Conservation (phyloP, 192 early-diverging fungal genomes). For the Coemansia sp. region DNA sequence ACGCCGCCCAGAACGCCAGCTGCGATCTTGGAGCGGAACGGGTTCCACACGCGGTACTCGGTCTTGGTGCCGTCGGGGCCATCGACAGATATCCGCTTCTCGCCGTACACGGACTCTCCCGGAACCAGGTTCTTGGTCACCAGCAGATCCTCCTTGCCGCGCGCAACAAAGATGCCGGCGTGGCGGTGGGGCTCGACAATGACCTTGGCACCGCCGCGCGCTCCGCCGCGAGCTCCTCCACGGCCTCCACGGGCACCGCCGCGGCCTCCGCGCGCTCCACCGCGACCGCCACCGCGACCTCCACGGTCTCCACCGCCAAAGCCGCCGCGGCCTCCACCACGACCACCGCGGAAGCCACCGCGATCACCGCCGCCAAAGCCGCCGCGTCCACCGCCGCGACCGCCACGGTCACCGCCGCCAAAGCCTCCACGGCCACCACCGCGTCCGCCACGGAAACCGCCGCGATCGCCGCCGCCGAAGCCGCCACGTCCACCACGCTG, state of each 20-base stretch:
- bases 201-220: conserved; percentile 88
- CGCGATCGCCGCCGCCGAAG: conserved; percentile 40
- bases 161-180: conserved; percentile 92
- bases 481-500: conserved; percentile 52
- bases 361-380: conserved; percentile 45
- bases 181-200: conserved; percentile 97
- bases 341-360: conserved; percentile 54
- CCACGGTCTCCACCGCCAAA: conserved; percentile 10
- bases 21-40: conserved; percentile 98
- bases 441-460: conserved; percentile 45
- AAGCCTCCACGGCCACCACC: conserved; percentile 33
- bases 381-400: conserved; percentile 42
- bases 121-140: conserved; percentile 98
- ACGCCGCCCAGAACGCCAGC: conserved; percentile 96
- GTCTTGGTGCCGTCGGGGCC: conserved; percentile 92
- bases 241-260: conserved; percentile 54
- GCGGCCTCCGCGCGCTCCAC: conserved; percentile 28
- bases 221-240: conserved; percentile 71
- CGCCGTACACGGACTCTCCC: conserved; percentile 95
- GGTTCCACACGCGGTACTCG: conserved; percentile 99
- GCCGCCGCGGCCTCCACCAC: conserved; percentile 34
- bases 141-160: conserved; percentile 98
- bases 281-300: conserved; percentile 6
- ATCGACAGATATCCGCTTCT: conserved; percentile 97
- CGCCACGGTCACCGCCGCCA: conserved; percentile 20